phyloP scores from a whole-genome alignment of 163 green algal genomes.

The Botryococcus braunii region DNA sequence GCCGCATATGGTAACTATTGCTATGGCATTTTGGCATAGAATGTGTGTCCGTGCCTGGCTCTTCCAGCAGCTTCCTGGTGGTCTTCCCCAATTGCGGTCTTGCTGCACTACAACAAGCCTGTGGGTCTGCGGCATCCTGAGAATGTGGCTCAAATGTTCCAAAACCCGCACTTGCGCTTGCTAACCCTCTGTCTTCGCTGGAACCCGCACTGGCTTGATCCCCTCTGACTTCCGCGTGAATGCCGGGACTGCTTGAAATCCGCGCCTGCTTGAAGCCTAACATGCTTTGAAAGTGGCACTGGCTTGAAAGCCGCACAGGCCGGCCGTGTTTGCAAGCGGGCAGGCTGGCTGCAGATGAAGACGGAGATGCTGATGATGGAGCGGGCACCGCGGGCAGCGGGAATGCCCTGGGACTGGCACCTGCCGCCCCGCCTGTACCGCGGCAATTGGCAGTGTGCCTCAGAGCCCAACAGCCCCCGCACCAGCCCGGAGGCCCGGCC shows the following conservation, averaged over 20 bases:
- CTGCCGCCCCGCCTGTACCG: neutral
- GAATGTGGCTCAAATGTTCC: too few relatives aligned
- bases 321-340: neutral
- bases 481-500: neutral
- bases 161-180: too few relatives aligned
- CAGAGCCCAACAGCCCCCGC: neutral
- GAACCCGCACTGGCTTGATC: neutral
- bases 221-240: neutral
- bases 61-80: too few relatives aligned
- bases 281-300: neutral
- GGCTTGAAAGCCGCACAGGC: neutral
- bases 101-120: too few relatives aligned
- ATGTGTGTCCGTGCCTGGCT: too few relatives aligned
- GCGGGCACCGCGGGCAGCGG: too few relatives aligned
- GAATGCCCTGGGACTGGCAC: constrained; percentile 14
- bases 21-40: too few relatives aligned
- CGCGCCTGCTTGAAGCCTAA: neutral
- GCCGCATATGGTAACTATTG: too few relatives aligned
- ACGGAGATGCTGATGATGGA: neutral
- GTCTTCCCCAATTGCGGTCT: too few relatives aligned
- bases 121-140: too few relatives aligned
- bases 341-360: neutral
- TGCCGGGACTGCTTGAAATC: neutral
- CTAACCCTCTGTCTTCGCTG: too few relatives aligned
- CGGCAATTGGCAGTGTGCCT: neutral